Evolutionary conservation across 768 basidiomycete species (phyloP).

Genomic region (Tricholoma sp.): DNA sequence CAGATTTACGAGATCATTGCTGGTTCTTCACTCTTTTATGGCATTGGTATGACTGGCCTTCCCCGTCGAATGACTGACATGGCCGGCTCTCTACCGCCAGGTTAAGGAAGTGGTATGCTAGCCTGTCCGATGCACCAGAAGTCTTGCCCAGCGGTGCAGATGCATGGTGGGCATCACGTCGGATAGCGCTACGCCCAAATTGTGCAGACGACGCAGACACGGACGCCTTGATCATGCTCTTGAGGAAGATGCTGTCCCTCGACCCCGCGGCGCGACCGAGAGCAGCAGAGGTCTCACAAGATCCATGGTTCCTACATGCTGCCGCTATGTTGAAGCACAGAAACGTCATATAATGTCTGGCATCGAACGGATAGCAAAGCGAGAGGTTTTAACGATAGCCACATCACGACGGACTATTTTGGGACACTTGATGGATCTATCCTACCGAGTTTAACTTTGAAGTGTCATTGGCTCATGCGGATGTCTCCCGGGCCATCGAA

Average conservation of each 20-base stretch:
- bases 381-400: no score
- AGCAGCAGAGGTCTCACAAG: neutral
- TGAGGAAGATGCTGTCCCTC: constrained; percentile 3
- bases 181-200: neutral
- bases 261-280: neutral
- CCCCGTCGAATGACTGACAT: neutral
- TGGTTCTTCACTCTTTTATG: constrained; percentile 1
- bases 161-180: neutral
- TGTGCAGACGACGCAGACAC: constrained; percentile 4
- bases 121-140: constrained; percentile 1
- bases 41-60: no score
- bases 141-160: constrained; percentile 3
- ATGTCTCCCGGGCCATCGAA: no score
- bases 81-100: constrained; percentile 1
- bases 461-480: no score
- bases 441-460: no score
- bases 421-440: no score
- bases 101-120: constrained; percentile 6
- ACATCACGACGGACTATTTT: no score
- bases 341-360: no score
- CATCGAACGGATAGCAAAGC: no score
- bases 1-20: constrained; percentile 3
- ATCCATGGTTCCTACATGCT: no score
- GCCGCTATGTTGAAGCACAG: no score
- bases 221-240: constrained; percentile 4